Conservation (phyloP, 805 yeast genomes). For the Maudiozyma barnettii region DNA sequence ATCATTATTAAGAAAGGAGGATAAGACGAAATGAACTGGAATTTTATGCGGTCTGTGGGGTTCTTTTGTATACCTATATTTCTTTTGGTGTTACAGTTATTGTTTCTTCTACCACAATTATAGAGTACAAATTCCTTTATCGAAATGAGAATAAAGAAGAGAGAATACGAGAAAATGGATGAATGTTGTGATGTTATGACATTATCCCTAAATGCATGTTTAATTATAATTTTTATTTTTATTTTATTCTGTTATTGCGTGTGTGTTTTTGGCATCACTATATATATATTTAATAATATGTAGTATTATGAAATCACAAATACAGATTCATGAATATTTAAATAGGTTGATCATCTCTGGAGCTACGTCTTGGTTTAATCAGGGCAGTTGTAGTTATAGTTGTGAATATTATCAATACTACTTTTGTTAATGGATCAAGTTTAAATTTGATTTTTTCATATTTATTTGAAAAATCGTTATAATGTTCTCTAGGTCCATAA, state of each 20-base stretch:
- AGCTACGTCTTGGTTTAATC: neutral
- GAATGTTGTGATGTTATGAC: too few species aligned
- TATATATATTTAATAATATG: neutral
- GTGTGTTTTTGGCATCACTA: neutral
- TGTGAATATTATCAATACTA: neutral
- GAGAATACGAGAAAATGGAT: too few species aligned
- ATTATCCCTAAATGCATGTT: too few species aligned
- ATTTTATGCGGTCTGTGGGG: too few species aligned
- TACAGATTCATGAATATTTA: neutral
- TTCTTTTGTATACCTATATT: too few species aligned
- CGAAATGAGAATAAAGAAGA: too few species aligned
- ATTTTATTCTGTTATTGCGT: too few species aligned
- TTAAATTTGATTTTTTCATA: neutral
- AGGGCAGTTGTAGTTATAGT: neutral
- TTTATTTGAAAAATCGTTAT: slow-evolving; percentile 17
- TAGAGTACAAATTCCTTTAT: too few species aligned
- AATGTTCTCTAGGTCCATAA: slow-evolving; percentile 58
- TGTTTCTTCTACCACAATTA: neutral
- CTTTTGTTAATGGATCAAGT: neutral
- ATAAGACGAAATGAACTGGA: neutral
- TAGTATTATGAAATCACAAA: neutral
- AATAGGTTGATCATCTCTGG: neutral
- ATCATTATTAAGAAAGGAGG: too few species aligned
- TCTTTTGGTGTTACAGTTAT: neutral
- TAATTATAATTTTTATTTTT: too few species aligned